Evolutionary conservation across 768 basidiomycete species (phyloP).

Genomic region (Butyriboletus loyo): DNA sequence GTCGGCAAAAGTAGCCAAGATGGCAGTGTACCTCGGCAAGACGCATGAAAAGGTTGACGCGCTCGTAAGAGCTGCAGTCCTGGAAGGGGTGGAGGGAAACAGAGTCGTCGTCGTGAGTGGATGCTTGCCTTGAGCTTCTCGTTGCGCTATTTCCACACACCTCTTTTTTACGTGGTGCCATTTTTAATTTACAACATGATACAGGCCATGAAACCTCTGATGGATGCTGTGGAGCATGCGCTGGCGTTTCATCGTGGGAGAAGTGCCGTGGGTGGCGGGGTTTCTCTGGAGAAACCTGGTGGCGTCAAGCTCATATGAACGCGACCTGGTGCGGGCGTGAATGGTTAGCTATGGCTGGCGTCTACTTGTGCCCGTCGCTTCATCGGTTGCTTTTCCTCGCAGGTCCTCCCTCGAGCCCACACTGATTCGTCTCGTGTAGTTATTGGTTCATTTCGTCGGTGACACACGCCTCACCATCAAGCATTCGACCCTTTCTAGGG

Average conservation of each 20-base stretch:
- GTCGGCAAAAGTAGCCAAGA: slow-evolving; percentile 76
- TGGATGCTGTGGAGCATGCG: slow-evolving; percentile 72
- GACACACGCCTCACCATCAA: not conserved
- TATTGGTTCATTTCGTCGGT: not conserved
- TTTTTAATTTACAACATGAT: not conserved
- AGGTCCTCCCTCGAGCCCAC: not conserved
- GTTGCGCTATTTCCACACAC: not conserved
- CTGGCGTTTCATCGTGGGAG: slow-evolving; percentile 54
- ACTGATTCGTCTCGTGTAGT: not conserved
- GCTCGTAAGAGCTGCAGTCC: slow-evolving; percentile 60
- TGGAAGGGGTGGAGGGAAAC: slow-evolving; percentile 57
- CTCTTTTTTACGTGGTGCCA: not conserved
- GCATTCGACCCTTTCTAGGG: not conserved
- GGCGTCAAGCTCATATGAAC: slow-evolving; percentile 12
- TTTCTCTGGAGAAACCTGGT: slow-evolving; percentile 3
- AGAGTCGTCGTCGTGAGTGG: slow-evolving; percentile 62
- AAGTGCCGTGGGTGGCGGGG: slow-evolving; percentile 8
- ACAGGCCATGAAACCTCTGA: slow-evolving; percentile 74
- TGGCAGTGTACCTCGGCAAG: slow-evolving; percentile 78
- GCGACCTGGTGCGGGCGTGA: too few species aligned
- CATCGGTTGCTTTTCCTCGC: too few species aligned
- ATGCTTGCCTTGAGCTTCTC: slow-evolving; percentile 3
- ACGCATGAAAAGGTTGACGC: slow-evolving; percentile 81
- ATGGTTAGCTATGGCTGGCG: not conserved
- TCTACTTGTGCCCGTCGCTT: not conserved